These are phyloP conservation scores for Pholiota conissans DNA, from an alignment of 768 basidiomycete genomes.

Conservation along the genomic window DNA sequence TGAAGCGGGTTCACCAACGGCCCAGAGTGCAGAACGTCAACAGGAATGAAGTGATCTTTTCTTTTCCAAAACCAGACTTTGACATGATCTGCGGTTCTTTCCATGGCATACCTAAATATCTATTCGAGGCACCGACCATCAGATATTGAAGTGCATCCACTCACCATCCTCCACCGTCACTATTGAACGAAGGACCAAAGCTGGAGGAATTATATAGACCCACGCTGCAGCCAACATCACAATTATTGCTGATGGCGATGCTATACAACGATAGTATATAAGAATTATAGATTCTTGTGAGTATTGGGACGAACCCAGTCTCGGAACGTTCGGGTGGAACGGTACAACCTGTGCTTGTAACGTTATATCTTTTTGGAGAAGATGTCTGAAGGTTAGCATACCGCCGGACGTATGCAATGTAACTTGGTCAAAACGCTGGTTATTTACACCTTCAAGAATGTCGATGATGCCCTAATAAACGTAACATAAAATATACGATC, in stretches of 20 bases:
- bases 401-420: conserved; percentile 57
- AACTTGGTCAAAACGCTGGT: conserved; percentile 47
- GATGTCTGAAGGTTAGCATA: conserved; percentile 18
- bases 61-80: conserved; percentile 68
- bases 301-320: background rate
- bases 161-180: background rate
- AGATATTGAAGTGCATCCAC: background rate
- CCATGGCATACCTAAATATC: conserved; percentile 50
- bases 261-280: background rate
- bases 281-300: background rate
- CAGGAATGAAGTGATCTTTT: conserved; percentile 36
- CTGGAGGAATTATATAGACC: conserved; percentile 5
- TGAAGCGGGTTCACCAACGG: conserved; percentile 33
- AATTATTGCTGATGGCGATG: conserved; percentile 3
- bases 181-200: conserved; percentile 4
- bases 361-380: too few relatives aligned
- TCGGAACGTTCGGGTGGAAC: conserved; percentile 1
- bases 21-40: conserved; percentile 35
- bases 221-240: conserved; percentile 6
- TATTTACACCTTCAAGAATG: conserved; percentile 60
- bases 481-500: background rate
- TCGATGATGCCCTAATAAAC: conserved; percentile 42
- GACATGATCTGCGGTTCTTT: conserved; percentile 48
- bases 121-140: background rate
- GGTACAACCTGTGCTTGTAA: background rate